These are phyloP conservation scores for Citrus mangshanensis DNA, from an alignment of 345 rosid genomes.

Conservation along the genomic window DNA sequence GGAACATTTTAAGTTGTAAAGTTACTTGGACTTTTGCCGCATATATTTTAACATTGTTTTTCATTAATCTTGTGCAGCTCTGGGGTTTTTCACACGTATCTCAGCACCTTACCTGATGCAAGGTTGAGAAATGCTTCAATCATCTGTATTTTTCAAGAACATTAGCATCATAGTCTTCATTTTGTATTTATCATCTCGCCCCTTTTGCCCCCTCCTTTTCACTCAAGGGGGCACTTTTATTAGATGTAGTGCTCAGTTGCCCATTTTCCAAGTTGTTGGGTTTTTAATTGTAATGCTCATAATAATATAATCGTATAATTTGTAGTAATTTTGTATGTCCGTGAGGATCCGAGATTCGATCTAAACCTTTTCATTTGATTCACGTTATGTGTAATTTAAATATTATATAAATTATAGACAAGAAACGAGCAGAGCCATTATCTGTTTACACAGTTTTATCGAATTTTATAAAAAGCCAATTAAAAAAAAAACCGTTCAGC, in stretches of 20 bases:
- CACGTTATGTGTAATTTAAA: too few species aligned
- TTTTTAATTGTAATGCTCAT: neutral
- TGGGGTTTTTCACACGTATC: constrained; percentile 82
- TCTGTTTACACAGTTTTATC: too few species aligned
- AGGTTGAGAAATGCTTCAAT: constrained; percentile 6
- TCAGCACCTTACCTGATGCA: constrained; percentile 30
- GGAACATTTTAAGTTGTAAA: neutral
- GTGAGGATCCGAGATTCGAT: too few species aligned
- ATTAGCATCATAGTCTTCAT: constrained; percentile 14
- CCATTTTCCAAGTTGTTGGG: neutral
- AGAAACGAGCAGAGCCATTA: too few species aligned
- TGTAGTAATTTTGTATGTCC: too few species aligned
- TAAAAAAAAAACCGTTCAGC: too few species aligned
- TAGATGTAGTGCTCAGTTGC: neutral
- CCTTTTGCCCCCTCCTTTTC: neutral
- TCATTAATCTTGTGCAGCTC: constrained; percentile 49
- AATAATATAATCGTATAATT: too few species aligned
- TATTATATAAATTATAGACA: too few species aligned
- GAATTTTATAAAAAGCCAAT: too few species aligned
- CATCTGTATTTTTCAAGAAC: neutral
- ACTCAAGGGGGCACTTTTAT: neutral
- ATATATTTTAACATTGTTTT: neutral
- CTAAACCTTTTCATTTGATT: too few species aligned
- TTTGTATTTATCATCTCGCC: neutral
- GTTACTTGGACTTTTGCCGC: neutral